Evolutionary conservation across 495 filamentous ascomycete genomes (phyloP), one percentile per base, ranked within the genome.

Genomic region (Talaromyces trachyspermus): DNA sequence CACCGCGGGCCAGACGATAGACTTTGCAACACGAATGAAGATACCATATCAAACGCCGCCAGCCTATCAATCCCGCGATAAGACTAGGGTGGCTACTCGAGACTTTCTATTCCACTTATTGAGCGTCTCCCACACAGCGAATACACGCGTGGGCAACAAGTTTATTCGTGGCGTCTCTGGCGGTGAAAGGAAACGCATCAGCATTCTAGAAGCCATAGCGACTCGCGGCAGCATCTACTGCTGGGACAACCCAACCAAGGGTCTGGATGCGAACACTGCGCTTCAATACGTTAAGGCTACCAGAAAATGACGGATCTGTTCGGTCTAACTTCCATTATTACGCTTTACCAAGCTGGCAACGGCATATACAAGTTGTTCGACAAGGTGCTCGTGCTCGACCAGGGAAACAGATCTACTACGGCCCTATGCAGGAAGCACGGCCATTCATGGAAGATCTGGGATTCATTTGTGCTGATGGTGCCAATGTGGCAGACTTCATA

Each of bases 171-270:
- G n/a, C n/a, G n/a, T n/a, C n/a, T n/a, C n/a, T n/a, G n/a, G n/a
- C n/a, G 88, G 88, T 32, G 88, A 95, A 62, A 79, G 88, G 43
- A 86, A 86, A 57, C 79, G 80, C 43, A 78, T 85, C 2, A 81
- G 76, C 0, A 84, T 85, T 59, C 75, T 80, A 0, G 83, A 86
- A 55, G 80, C 76, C 2, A 53, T 85, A 18, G 78, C 80, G 2
- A 74, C 78, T 3, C 76, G 78, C 48, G 74, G 71, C 19, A 77
- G 76, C 0, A 71, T 85, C 3, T 75, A 76, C 17, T 77, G 72
- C 53, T 84, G 78, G 71, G 80, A 84, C 46, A 83, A 85, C 52
- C 68, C 65, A 17, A 83, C 80, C 3, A 66, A 71, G 42, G 81
- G 81, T 14, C 64, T 84, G 1, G 81, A 84, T 54, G 77, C 77